phyloP scores from a whole-genome alignment of 768 basidiomycete species.

The Leucocoprinus leucothites region DNA sequence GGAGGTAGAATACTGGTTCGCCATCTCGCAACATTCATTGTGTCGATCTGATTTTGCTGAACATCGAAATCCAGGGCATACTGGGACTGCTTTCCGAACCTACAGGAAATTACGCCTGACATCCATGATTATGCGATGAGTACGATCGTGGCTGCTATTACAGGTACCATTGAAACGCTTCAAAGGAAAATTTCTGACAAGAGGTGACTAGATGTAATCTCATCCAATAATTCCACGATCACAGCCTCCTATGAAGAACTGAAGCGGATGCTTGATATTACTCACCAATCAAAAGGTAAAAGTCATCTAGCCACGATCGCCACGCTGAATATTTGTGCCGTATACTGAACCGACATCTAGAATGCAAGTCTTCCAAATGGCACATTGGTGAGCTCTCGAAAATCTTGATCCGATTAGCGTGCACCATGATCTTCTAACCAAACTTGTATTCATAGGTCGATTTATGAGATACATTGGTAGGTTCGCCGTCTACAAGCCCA shows the following conservation, averaged over 20 bases:
- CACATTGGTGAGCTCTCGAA: slow-evolving; percentile 4
- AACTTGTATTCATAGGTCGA: background rate
- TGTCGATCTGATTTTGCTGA: background rate
- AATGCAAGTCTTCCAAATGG: slow-evolving; percentile 5
- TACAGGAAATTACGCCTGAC: background rate
- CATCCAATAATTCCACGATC: background rate
- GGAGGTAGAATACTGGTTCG: slow-evolving; percentile 8
- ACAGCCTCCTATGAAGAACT: background rate
- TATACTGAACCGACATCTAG: no score
- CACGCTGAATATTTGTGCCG: no score
- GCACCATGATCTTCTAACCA: background rate
- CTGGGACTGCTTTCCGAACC: slow-evolving; percentile 3
- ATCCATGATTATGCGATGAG: slow-evolving; percentile 3
- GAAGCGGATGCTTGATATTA: slow-evolving; percentile 1
- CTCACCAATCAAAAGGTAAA: background rate
- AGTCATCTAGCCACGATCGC: background rate
- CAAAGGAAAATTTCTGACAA: no score
- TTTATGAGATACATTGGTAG: slow-evolving; percentile 4
- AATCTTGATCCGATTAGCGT: no score
- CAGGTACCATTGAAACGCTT: background rate
- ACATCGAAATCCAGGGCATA: background rate
- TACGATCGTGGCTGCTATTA: background rate
- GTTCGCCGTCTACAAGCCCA: background rate
- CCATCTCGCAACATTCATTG: background rate
- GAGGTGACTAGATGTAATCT: background rate